Evolutionary conservation across 176 grass and related monocot genomes (phyloP).

Genomic region (Canna indica): DNA sequence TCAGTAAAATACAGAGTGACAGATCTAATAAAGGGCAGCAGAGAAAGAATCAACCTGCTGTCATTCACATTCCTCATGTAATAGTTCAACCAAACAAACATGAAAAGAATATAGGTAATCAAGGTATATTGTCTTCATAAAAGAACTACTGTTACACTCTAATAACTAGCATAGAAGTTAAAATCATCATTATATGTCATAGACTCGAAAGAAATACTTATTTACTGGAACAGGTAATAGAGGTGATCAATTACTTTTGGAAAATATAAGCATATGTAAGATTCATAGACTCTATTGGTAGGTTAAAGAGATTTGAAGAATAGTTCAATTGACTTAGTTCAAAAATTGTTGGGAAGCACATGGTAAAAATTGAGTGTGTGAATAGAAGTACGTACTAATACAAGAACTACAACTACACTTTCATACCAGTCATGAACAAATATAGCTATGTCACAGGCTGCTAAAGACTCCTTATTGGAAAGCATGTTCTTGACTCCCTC

Average conservation of each 20-base stretch:
- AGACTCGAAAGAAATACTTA: neutral
- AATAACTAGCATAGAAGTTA: too few relatives aligned
- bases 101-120: neutral
- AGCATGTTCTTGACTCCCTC: constrained; percentile 58
- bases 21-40: neutral
- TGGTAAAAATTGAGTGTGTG: too few relatives aligned
- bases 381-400: neutral
- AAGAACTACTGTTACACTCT: too few relatives aligned
- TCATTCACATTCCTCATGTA: neutral
- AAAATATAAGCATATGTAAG: neutral
- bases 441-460: constrained; percentile 68
- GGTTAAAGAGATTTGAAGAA: neutral
- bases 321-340: neutral
- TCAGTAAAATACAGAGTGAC: neutral
- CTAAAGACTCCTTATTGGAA: constrained; percentile 72
- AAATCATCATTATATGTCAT: too few relatives aligned
- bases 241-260: neutral
- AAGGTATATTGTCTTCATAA: neutral
- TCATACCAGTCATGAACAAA: constrained; percentile 85
- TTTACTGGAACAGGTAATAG: too few relatives aligned
- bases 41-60: neutral
- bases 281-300: too few relatives aligned
- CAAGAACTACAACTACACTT: neutral
- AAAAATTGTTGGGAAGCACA: neutral
- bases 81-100: neutral